Evolutionary conservation across 352 stramenopile genomes (phyloP), one percentile per base, ranked within the genome.

Genomic region (Globisporangium sylvaticum): DNA sequence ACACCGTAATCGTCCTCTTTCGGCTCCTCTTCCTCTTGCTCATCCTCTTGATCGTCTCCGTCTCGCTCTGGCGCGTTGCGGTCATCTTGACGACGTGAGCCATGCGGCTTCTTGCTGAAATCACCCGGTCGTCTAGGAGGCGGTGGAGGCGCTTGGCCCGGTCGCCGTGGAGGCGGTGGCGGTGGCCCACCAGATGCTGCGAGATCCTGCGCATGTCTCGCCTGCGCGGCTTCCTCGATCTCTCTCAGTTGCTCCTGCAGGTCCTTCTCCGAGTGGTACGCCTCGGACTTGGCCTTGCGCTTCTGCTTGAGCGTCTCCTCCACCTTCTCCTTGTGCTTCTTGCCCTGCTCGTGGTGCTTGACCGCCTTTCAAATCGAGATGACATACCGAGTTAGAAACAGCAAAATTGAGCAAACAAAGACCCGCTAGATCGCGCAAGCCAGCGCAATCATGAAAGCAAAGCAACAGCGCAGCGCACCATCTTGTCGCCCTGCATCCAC

Each of bases 401-500:
- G 18, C 4, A 10, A 34, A 56, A 32, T 46, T 24, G 22, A n/a
- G 44, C 18, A 7, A 22, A 67, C n/a, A 18, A 44, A 18, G 14
- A 18, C 34, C 10, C 14, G 14, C 34, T 42, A 42, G 12, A 42
- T 6, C 5, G 14, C 37, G 14, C 10, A 44, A 44, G 3, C 4
- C 37, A 44, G 31, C 4, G 61, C 63, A 52, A 20, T 70, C 59
- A 37, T 53, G 56, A 14, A 0, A 37, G 1, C 14, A 20, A 32
- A 8, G 2, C 27, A 1, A 2, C 32, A 62, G 20, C 15, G 53
- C 34, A 9, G 67, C 83, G 56, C 50, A 92, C 84, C 60, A 79
- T 60, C 71, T 88, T 92, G 66, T 96, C 88, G 29, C 78, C 77
- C 48, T 90, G 87, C 75, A 90, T 90, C 88, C 88, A 96, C 58